These are phyloP conservation scores for Uronychia setigera DNA, from an alignment of 73 alveolate genomes.

Conservation along the genomic window DNA sequence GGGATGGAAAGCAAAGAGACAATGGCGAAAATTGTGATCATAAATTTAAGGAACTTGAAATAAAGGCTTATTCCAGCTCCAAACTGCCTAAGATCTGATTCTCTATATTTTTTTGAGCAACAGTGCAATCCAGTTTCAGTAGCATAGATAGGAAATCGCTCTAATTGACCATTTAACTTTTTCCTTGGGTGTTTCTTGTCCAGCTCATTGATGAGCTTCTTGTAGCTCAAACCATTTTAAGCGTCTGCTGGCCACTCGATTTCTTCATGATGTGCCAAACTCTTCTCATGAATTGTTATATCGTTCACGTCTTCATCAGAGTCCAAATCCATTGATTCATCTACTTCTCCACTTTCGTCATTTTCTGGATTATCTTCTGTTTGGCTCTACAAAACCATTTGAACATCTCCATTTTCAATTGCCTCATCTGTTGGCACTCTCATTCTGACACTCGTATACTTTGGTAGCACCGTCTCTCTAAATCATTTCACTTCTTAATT, in stretches of 20 bases:
- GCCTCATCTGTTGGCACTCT: too few relatives aligned
- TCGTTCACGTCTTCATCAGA: too few relatives aligned
- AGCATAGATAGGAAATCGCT: constrained; percentile 22
- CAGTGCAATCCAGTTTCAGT: constrained; percentile 59
- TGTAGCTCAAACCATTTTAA: constrained; percentile 11
- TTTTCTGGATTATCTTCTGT: too few relatives aligned
- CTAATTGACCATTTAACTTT: background rate
- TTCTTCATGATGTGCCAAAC: too few relatives aligned
- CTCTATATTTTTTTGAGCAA: constrained; percentile 19
- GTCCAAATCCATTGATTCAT: too few relatives aligned
- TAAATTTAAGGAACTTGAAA: constrained; percentile 46
- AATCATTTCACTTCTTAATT: too few relatives aligned
- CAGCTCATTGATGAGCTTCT: constrained; percentile 12
- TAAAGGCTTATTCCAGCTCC: constrained; percentile 66
- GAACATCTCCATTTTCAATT: too few relatives aligned
- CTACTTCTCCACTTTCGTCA: too few relatives aligned
- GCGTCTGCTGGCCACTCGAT: constrained; percentile 3
- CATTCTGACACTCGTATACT: too few relatives aligned
- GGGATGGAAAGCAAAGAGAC: constrained; percentile 43
- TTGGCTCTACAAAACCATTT: too few relatives aligned
- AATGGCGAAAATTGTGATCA: constrained; percentile 18
- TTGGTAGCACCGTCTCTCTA: too few relatives aligned
- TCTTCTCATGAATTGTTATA: too few relatives aligned
- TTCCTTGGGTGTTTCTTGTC: constrained; percentile 41
- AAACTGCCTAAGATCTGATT: constrained; percentile 34